Percentiles rank a stretch among this genome's conserved stretches.
phyloP scores from a whole-genome alignment of 768 basidiomycete species.

The Mycena indigotica region DNA sequence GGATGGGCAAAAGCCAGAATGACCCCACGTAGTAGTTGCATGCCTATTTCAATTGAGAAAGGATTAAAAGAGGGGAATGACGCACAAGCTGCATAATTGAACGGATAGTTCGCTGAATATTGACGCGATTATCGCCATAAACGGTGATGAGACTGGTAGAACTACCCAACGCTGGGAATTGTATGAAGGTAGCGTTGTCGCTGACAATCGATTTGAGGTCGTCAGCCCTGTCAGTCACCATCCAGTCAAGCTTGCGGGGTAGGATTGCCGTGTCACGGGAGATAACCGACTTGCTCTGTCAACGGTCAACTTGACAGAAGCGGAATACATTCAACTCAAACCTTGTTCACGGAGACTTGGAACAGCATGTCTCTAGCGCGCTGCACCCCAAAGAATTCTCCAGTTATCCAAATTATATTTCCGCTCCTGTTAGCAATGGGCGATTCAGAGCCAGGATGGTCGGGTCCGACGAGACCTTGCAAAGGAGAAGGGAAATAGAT shows the following conservation, averaged over 20 bases:
- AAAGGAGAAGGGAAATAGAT: constrained; percentile 92
- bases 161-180: constrained; percentile 90
- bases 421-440: constrained; percentile 52
- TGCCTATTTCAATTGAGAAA: constrained; percentile 52
- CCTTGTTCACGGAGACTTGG: constrained; percentile 86
- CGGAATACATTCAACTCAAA: constrained; percentile 33
- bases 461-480: constrained; percentile 79
- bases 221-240: constrained; percentile 94
- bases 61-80: constrained; percentile 17
- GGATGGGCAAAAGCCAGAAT: constrained; percentile 92
- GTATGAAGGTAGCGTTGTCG: constrained; percentile 95
- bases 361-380: constrained; percentile 93
- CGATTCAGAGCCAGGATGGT: constrained; percentile 47
- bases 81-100: constrained; percentile 93
- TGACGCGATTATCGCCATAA: constrained; percentile 90
- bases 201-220: constrained; percentile 92
- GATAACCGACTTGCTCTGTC: constrained; percentile 83
- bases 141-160: constrained; percentile 92
- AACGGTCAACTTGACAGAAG: constrained; percentile 4
- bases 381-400: constrained; percentile 96
- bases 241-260: constrained; percentile 97
- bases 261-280: constrained; percentile 93
- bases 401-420: constrained; percentile 93
- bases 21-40: constrained; percentile 97
- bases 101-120: constrained; percentile 91